Conservation (phyloP, 192 early-diverging fungal genomes). For the Coemansia sp. region DNA sequence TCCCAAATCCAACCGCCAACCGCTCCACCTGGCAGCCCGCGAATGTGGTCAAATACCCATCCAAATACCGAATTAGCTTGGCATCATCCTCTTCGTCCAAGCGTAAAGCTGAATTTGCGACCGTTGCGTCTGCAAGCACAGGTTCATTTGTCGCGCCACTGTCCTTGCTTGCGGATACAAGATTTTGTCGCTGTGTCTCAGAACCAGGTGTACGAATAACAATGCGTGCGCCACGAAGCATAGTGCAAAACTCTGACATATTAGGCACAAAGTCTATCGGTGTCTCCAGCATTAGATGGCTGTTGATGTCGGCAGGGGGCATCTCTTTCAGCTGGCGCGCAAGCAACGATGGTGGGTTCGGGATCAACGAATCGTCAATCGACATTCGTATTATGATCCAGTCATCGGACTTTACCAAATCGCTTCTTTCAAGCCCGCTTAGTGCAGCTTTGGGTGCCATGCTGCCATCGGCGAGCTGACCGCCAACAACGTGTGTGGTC, state of each 20-base stretch:
- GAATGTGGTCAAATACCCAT: slow-evolving; percentile 15
- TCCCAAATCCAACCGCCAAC: slow-evolving; percentile 9
- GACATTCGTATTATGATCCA: slow-evolving; percentile 31
- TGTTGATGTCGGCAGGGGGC: slow-evolving; percentile 19
- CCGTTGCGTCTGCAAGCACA: neutral
- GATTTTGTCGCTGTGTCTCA: neutral
- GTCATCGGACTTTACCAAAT: slow-evolving; percentile 14
- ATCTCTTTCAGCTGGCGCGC: neutral
- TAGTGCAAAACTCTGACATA: slow-evolving; percentile 33
- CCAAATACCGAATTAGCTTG: slow-evolving; percentile 14
- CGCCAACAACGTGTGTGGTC: neutral
- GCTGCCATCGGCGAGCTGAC: neutral
- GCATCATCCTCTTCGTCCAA: neutral
- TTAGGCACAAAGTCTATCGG: slow-evolving; percentile 14
- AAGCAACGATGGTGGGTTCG: neutral
- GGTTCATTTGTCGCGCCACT: neutral
- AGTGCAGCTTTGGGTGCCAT: neutral
- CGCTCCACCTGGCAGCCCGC: slow-evolving; percentile 36
- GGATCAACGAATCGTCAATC: slow-evolving; percentile 11
- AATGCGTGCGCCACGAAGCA: slow-evolving; percentile 42
- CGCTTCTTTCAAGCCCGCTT: neutral
- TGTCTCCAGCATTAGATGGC: slow-evolving; percentile 18
- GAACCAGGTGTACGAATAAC: slow-evolving; percentile 16
- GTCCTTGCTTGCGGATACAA: neutral
- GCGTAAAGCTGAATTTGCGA: neutral